Base-by-base conservation (phyloP, 2,329 filamentous ascomycete genomes). In the Neofusicoccum umdonicola region DNA sequence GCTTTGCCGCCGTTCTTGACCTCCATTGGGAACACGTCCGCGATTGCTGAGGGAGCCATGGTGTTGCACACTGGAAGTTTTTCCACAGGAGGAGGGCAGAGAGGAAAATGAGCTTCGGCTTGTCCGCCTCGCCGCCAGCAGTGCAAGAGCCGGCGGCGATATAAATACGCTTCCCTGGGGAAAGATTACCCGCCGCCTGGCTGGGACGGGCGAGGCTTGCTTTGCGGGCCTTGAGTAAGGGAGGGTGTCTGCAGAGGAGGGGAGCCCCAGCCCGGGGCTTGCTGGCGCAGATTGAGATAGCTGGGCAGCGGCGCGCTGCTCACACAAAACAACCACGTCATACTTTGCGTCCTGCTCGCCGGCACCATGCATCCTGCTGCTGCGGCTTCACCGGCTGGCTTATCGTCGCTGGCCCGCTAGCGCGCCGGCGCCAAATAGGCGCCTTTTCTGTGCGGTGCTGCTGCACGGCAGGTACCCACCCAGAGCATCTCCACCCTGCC, bases 31-130 rank as follows among this genome's bases (percentile, higher is more conserved):
- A 76, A 76, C 65, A 74, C 71, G 66, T 77, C 75, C 66, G 74
- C 73, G 58, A 78, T 68, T 60, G 76, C 76, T 71, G 76, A 77
- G 62, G 76, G 76, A 69, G 76, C 76, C 76, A 78, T 78, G 34
- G 51, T 70, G 19, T 44, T 34, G 54, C 19, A 42, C 22, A 44
- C 39, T 6, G n/a, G 19, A 8, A 12, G 3, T 34, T 31, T 9
- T 39, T 22, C 12, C 19, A 5, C 17, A 27, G 8, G 54, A 45
- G 27, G 12, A 15, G 15, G 13, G 44, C 11, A 47, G n/a, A 44
- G 37, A 42, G 39, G 51, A 27, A 11, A 22, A 15, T 2, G 41
- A 17, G 31, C 31, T 60, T 44, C 17, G 41, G 27, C n/a, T 47
- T 47, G 56, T n/a, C 41, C 42, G 56, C 5, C 31, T 60, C 15